Evolutionary conservation across 257 asterid species (phyloP).

Genomic region (Forsythia suspensa): DNA sequence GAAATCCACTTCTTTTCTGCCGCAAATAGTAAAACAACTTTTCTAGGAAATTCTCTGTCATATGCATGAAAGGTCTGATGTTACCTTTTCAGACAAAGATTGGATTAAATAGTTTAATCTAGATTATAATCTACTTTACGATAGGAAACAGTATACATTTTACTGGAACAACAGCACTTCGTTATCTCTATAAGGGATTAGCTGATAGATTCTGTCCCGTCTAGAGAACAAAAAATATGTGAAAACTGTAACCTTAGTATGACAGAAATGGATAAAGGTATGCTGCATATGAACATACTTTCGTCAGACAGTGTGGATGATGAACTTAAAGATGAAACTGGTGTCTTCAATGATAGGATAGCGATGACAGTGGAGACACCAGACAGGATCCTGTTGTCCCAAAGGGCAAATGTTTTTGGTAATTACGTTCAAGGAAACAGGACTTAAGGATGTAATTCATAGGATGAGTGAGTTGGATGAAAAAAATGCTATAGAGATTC

Average conservation of each 20-base stretch:
- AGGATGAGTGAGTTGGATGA: neutral
- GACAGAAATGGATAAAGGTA: neutral
- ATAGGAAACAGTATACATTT: neutral
- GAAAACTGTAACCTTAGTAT: neutral
- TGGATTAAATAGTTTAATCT: no score
- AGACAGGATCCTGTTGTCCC: neutral
- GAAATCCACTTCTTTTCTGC: neutral
- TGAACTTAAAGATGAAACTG: neutral
- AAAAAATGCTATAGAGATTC: neutral
- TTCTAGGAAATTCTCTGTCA: neutral
- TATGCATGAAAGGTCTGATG: neutral
- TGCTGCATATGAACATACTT: neutral
- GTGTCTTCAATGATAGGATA: neutral
- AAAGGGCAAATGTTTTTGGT: neutral
- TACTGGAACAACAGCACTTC: neutral
- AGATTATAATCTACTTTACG: neutral
- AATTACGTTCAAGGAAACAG: neutral
- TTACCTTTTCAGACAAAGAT: neutral
- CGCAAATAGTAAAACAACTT: no score
- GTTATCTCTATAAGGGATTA: neutral
- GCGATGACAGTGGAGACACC: neutral
- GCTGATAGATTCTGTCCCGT: neutral
- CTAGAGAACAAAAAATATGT: neutral
- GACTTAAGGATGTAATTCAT: neutral
- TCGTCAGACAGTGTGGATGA: neutral